Percentiles rank a stretch among this genome's conserved stretches.
Conservation (phyloP, 2,329 filamentous ascomycete species). For the Arthroderma sp. region DNA sequence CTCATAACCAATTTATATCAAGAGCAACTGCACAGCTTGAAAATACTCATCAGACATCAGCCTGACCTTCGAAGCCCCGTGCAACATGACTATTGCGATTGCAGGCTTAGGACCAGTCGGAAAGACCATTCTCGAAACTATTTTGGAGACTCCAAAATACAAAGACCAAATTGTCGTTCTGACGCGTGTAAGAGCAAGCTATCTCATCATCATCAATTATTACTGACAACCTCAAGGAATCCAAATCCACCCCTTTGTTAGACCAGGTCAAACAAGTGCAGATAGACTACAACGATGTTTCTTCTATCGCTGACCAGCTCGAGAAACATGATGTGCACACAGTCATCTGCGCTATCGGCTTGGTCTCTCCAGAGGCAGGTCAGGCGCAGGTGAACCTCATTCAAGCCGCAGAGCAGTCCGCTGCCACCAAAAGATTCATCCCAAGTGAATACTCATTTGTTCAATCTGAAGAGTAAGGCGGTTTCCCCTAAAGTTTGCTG, state of each 20-base stretch:
- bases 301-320: background rate
- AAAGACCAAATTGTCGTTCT: background rate
- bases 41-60: background rate
- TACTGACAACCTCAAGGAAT: background rate
- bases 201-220: background rate
- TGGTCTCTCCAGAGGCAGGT: background rate
- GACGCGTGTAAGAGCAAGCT: background rate
- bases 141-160: background rate
- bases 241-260: background rate
- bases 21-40: background rate
- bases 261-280: background rate
- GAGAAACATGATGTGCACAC: background rate
- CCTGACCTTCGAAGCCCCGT: background rate
- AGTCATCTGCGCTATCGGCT: slow-evolving; percentile 1
- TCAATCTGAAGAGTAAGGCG: background rate
- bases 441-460: background rate
- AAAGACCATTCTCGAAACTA: background rate
- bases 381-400: slow-evolving; percentile 4
- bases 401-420: background rate
- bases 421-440: slow-evolving; percentile 1
- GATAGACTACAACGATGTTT: slow-evolving; percentile 2
- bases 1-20: background rate
- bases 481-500: background rate
- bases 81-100: slow-evolving; percentile 3
- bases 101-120: background rate